phyloP scores from a whole-genome alignment of 768 basidiomycete species.

The Sarcodon sp. region DNA sequence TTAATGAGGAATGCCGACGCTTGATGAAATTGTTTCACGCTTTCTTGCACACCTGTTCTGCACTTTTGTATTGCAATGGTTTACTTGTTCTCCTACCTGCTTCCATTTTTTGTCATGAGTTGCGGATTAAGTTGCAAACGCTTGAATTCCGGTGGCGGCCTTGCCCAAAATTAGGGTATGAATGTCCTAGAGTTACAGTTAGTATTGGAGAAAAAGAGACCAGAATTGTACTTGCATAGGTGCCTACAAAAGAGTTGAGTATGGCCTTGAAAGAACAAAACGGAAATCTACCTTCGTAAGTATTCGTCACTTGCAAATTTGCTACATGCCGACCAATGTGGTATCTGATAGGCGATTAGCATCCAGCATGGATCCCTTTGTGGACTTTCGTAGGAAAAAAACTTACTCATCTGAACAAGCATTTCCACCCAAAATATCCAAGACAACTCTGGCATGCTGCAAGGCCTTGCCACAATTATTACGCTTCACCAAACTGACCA shows the following conservation, averaged over 20 bases:
- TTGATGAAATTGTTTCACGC: slow-evolving; percentile 14
- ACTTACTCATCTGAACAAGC: slow-evolving; percentile 85
- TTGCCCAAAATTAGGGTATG: slow-evolving; percentile 90
- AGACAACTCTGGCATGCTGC: slow-evolving; percentile 61
- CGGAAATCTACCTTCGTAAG: slow-evolving; percentile 63
- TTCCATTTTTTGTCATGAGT: background rate
- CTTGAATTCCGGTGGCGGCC: slow-evolving; percentile 80
- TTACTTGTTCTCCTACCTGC: background rate
- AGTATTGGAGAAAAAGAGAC: background rate
- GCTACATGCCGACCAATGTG: slow-evolving; percentile 92
- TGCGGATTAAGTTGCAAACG: slow-evolving; percentile 38
- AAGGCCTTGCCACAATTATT: slow-evolving; percentile 95
- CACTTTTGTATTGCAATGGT: background rate
- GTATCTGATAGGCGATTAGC: slow-evolving; percentile 36
- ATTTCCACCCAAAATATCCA: slow-evolving; percentile 93
- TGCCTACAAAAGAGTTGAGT: slow-evolving; percentile 24
- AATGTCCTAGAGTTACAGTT: slow-evolving; percentile 45
- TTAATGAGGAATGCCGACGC: slow-evolving; percentile 59
- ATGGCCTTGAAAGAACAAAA: background rate
- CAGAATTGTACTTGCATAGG: slow-evolving; percentile 30
- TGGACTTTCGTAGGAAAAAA: background rate
- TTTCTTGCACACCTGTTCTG: background rate
- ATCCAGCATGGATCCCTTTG: background rate
- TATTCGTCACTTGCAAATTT: slow-evolving; percentile 92
- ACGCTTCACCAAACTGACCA: slow-evolving; percentile 90